Conservation (phyloP, 2,329 filamentous ascomycete species). For the Diplodia corticola region DNA sequence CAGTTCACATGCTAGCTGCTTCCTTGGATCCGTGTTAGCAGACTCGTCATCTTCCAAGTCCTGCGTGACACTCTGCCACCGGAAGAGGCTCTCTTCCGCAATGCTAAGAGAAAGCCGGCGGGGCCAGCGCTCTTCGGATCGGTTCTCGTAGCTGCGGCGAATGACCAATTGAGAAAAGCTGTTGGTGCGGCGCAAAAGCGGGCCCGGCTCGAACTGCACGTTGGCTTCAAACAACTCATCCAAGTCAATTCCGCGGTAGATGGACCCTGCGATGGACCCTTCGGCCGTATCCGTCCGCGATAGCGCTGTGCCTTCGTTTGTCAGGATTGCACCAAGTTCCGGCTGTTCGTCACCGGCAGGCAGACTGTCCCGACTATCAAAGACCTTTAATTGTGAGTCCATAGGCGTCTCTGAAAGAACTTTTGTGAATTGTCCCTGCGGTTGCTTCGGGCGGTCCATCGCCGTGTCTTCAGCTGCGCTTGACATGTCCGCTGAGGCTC, state of each 20-base stretch:
- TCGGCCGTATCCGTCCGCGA: slow-evolving; percentile 46
- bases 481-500: slow-evolving; percentile 15
- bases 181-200: slow-evolving; percentile 62
- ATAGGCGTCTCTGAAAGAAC: slow-evolving; percentile 38
- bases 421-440: slow-evolving; percentile 27
- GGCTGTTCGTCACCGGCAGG: slow-evolving; percentile 27
- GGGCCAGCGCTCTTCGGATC: slow-evolving; percentile 56
- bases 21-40: slow-evolving; percentile 32
- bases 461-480: slow-evolving; percentile 13
- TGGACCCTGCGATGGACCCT: slow-evolving; percentile 60
- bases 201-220: slow-evolving; percentile 45
- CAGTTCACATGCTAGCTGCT: slow-evolving; percentile 38
- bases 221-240: slow-evolving; percentile 54
- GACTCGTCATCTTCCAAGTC: slow-evolving; percentile 41
- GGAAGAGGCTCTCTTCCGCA: slow-evolving; percentile 71
- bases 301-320: slow-evolving; percentile 27
- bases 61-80: slow-evolving; percentile 58
- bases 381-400: slow-evolving; percentile 32
- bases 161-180: slow-evolving; percentile 47
- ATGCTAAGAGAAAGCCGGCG: slow-evolving; percentile 74
- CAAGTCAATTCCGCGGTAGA: slow-evolving; percentile 61
- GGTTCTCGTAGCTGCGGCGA: slow-evolving; percentile 5
- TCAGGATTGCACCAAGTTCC: slow-evolving; percentile 26
- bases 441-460: neutral
- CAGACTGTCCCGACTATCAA: slow-evolving; percentile 26